Conservation (phyloP, 2,329 filamentous ascomycete genomes). For the Nothophaeocryptopus gaeumannii region DNA sequence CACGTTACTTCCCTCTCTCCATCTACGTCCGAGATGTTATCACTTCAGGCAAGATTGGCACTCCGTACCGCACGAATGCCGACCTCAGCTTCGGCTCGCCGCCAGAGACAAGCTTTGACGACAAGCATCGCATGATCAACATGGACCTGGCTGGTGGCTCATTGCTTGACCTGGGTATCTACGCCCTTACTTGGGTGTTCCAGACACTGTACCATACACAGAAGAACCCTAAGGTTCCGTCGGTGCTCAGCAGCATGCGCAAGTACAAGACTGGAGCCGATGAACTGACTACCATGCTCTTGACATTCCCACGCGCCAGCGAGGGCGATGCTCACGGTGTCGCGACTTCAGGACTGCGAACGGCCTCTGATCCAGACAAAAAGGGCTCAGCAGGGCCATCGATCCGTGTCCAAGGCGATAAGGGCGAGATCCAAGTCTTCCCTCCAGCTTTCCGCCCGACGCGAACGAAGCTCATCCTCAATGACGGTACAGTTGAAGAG, state of each 20-base stretch:
- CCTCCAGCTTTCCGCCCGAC: slow-evolving; percentile 68
- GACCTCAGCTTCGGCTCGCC: slow-evolving; percentile 60
- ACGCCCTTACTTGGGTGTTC: slow-evolving; percentile 86
- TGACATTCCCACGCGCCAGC: slow-evolving; percentile 64
- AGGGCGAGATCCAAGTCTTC: slow-evolving; percentile 78
- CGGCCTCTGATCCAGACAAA: slow-evolving; percentile 61
- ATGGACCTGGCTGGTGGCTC: slow-evolving; percentile 77
- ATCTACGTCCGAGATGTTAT: slow-evolving; percentile 70
- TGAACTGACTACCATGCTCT: slow-evolving; percentile 72
- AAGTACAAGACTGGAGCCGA: slow-evolving; percentile 74
- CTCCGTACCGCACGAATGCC: slow-evolving; percentile 55
- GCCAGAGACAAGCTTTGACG: slow-evolving; percentile 58
- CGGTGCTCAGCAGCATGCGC: slow-evolving; percentile 64
- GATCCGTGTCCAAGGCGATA: slow-evolving; percentile 75
- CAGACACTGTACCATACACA: slow-evolving; percentile 83
- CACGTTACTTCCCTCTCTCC: slow-evolving; percentile 80
- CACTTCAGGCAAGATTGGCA: slow-evolving; percentile 52
- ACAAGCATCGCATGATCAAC: slow-evolving; percentile 77
- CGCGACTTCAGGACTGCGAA: slow-evolving; percentile 57
- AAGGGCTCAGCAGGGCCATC: slow-evolving; percentile 60
- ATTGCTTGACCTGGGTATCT: slow-evolving; percentile 81
- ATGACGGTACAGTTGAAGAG: slow-evolving; percentile 47
- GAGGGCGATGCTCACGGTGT: slow-evolving; percentile 66
- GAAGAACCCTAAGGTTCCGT: slow-evolving; percentile 63
- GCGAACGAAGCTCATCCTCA: slow-evolving; percentile 36